Evolutionary conservation across 2,329 filamentous ascomycete genomes (phyloP), one percentile per base, ranked within the genome.

Genomic region (Penicillium brasilianum): DNA sequence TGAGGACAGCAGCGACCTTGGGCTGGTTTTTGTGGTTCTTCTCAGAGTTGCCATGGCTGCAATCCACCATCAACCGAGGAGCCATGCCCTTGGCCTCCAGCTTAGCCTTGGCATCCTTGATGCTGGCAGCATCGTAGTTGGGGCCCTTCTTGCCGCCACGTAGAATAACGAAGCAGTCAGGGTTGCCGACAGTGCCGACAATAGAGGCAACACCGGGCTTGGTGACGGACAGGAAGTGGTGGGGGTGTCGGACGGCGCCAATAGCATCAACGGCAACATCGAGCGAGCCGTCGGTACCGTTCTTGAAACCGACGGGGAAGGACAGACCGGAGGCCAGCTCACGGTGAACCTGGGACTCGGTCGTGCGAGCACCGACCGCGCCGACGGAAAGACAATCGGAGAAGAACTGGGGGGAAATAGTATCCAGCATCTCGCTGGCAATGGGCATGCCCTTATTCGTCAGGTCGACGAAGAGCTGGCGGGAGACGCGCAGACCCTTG

Each of bases 301-400:
- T 99, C 87, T 99, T 99, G 90, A 99, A 99, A 55, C 95, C 95
- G 11, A 99, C 93, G 1, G 95, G 95, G 90, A 97, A 98, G 69
- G 91, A 96, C 37, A 98, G 84, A 74, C 95, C 95, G 56, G 91
- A 95, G 22, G 95, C 94, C 65, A 99, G 83, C 80, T 99, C 95
- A 59, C 95, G 89, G 80, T 99, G 95, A 64, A 98, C 85, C 82
- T 99, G 95, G 55, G 90, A 93, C 82, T 99, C 95, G 2, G 95
- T 98, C 20, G 95, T 99, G 64, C 95, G 87, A n/a, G 95, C 95
- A 59, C 95, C 95, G 69, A 99, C 89, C 30, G 95, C 95, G 59
- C 95, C 95, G 13, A 97, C 89, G 39, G 92, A 96, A 69, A 98
- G 85, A 73, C 96, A 80, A 78, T 99, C 95, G 55, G 94, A 93